Percentiles rank a stretch among this genome's conserved stretches.
These are phyloP conservation scores for Cyberlindnera saturnus DNA, from an alignment of 805 yeast genomes.

Conservation along the genomic window DNA sequence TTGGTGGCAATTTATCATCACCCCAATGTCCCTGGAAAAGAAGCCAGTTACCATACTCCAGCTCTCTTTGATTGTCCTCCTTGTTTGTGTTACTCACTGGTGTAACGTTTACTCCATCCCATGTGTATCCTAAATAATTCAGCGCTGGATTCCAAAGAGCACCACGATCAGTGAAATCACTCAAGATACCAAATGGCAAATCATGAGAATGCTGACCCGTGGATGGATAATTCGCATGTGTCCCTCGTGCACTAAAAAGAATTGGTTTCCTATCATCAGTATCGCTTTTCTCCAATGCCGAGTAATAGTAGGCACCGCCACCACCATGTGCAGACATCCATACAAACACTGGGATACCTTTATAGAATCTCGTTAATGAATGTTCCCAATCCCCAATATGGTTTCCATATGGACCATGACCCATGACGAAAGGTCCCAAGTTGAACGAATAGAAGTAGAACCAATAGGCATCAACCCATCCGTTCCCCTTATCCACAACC, in stretches of 20 bases:
- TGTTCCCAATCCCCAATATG: constrained; percentile 99
- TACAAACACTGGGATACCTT: constrained; percentile 72
- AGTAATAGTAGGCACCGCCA: constrained; percentile 80
- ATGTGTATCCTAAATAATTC: constrained; percentile 78
- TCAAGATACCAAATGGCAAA: constrained; percentile 82
- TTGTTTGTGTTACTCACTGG: constrained; percentile 29
- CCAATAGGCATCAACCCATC: constrained; percentile 95
- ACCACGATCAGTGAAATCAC: constrained; percentile 94
- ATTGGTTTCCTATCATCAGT: constrained; percentile 49
- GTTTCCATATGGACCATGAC: constrained; percentile 93
- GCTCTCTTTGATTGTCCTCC: constrained; percentile 22
- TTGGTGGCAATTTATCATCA: constrained; percentile 56
- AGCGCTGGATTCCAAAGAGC: constrained; percentile 90
- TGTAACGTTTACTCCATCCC: constrained; percentile 50
- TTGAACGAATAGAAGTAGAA: constrained; percentile 93
- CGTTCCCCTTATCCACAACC: constrained; percentile 89
- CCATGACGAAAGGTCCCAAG: constrained; percentile 96
- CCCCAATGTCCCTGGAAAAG: constrained; percentile 86
- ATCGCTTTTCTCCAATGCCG: constrained; percentile 52
- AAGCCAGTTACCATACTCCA: constrained; percentile 52
- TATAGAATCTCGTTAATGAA: constrained; percentile 74
- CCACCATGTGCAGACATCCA: constrained; percentile 99
- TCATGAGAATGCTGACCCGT: constrained; percentile 96
- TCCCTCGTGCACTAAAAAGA: constrained; percentile 87
- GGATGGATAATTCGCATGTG: constrained; percentile 95